These are phyloP conservation scores for Eragrostis nindensis DNA, from an alignment of 176 grass and related monocot species.

Conservation along the genomic window DNA sequence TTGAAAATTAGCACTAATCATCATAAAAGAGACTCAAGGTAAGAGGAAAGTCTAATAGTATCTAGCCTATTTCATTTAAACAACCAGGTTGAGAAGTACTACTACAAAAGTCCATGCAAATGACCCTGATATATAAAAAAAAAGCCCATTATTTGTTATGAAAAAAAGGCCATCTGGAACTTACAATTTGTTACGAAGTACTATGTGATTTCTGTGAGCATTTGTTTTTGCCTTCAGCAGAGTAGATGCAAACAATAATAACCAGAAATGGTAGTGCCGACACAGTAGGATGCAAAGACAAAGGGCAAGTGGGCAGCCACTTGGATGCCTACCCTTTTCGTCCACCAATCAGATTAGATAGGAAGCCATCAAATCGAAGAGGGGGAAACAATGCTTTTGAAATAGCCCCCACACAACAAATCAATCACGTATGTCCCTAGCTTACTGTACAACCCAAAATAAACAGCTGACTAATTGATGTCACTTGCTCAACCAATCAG, in stretches of 20 bases:
- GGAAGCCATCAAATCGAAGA: constrained; percentile 35
- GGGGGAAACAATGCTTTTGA: background rate
- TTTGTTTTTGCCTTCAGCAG: constrained; percentile 11
- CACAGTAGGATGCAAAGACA: constrained; percentile 51
- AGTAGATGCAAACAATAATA: constrained; percentile 10
- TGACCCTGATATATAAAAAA: background rate
- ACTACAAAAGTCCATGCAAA: background rate
- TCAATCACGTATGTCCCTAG: constrained; percentile 12
- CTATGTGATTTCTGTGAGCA: background rate
- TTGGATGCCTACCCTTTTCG: constrained; percentile 1
- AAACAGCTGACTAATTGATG: constrained; percentile 11
- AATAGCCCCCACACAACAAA: constrained; percentile 14
- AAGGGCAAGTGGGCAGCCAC: constrained; percentile 26
- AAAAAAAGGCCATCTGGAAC: background rate
- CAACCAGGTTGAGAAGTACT: background rate
- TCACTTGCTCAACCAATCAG: constrained; percentile 31
- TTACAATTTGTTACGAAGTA: background rate
- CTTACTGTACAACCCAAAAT: constrained; percentile 3
- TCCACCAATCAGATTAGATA: constrained; percentile 35
- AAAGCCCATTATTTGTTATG: background rate
- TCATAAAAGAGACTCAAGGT: background rate
- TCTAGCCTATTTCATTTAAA: background rate
- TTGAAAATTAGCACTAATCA: background rate
- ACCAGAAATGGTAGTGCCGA: constrained; percentile 49
- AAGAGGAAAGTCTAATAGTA: background rate